Evolutionary conservation across 2,329 filamentous ascomycete species (phyloP).

Genomic region (Apiospora koreana): DNA sequence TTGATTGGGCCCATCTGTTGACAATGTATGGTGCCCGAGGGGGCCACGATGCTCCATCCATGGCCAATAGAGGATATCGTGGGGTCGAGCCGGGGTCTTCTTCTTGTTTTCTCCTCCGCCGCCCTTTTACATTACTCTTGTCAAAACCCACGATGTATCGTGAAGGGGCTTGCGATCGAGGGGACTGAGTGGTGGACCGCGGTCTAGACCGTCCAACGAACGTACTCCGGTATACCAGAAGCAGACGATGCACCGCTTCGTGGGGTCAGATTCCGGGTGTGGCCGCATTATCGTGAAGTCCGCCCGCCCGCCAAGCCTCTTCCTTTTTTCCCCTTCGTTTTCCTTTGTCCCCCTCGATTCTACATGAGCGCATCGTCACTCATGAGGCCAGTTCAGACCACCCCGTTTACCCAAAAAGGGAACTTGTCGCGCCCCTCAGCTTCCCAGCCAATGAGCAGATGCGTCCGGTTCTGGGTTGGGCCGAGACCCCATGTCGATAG

Average conservation of each 20-base stretch:
- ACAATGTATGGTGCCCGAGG: background rate
- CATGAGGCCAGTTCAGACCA: background rate
- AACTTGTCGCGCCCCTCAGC: background rate
- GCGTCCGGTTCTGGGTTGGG: background rate
- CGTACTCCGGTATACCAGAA: constrained; percentile 13
- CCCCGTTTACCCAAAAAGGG: background rate
- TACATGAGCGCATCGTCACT: background rate
- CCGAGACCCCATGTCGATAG: background rate
- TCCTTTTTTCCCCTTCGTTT: background rate
- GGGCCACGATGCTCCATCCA: background rate
- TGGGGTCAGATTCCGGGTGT: constrained; percentile 10
- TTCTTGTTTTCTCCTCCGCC: background rate
- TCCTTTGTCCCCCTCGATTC: background rate
- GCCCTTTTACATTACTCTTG: background rate
- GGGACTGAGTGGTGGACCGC: background rate
- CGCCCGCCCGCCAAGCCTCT: constrained; percentile 6
- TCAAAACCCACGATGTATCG: constrained; percentile 1
- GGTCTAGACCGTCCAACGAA: constrained; percentile 11
- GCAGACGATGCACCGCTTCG: constrained; percentile 3
- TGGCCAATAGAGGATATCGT: background rate
- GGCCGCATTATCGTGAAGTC: constrained; percentile 13
- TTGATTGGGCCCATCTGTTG: background rate
- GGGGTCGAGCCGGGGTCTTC: background rate
- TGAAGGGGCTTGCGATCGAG: background rate
- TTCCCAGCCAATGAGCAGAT: background rate